These are phyloP conservation scores for Gnaphalium uliginosum DNA, from an alignment of 129 eudicot genomes.

Conservation along the genomic window DNA sequence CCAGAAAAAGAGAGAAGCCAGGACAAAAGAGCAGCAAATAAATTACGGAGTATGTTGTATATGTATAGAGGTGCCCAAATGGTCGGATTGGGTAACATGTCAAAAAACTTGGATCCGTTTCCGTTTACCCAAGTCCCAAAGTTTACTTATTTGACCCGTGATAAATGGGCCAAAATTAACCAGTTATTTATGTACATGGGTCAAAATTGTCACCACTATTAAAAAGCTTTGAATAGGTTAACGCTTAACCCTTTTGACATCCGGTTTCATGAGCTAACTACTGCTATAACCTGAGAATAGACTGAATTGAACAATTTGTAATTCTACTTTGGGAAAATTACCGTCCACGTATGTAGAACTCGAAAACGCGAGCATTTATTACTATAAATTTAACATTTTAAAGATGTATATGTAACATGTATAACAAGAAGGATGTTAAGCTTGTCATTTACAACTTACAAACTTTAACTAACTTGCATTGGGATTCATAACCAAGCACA, in stretches of 20 bases:
- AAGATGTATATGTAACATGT: background rate
- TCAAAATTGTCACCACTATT: background rate
- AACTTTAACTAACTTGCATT: background rate
- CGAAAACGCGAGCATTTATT: background rate
- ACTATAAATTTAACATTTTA: background rate
- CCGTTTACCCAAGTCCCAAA: background rate
- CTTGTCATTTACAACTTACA: slow-evolving; percentile 23
- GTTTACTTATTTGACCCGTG: background rate
- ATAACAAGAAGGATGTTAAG: slow-evolving; percentile 3
- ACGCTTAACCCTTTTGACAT: background rate
- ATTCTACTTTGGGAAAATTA: background rate
- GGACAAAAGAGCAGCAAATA: background rate
- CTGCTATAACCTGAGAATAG: background rate
- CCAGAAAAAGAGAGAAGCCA: background rate
- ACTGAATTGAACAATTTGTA: background rate
- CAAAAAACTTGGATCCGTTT: background rate
- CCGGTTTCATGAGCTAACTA: background rate
- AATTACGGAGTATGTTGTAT: background rate
- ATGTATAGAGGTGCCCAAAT: background rate
- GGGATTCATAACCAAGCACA: slow-evolving; percentile 54
- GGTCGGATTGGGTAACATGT: background rate
- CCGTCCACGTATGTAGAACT: background rate
- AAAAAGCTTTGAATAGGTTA: background rate
- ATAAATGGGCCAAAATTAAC: background rate
- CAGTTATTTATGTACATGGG: background rate